Evolutionary conservation across 225 moss, liverwort and hornwort species (phyloP), one percentile per base, ranked within the genome.

Genomic region (Climacium dendroides): DNA sequence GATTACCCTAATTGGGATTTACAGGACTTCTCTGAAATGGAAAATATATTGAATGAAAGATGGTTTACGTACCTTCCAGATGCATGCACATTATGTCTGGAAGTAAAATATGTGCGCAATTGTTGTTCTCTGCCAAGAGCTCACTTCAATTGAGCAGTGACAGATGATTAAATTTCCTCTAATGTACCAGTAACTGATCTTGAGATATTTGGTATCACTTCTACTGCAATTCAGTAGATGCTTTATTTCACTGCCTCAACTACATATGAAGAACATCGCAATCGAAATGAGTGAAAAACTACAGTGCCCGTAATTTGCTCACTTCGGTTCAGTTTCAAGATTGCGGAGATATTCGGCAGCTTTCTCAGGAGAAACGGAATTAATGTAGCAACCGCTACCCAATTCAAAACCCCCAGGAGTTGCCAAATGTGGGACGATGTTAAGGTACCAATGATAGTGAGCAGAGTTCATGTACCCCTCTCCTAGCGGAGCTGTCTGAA

Each of bases 301-400:
- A 58, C 13, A 55, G 47, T 11, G 11, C 8, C 30, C 74, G 11
- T 30, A 61, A 63, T 48, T 53, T 81, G 20, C 54, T 82, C 62
- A 89, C 22, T n/a, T 2, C 9, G 81, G 77, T 75, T 88, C 81
- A 59, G 72, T 29, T 65, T 85, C 32, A 39, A 91, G 13, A 61
- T 30, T 87, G 82, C 93, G 93, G 59, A 93, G 78, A 47, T 81
- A 88, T 22, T 91, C 88, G 30, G 93, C 91, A 84, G 85, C 89
- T 65, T 89, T 90, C 83, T 96, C 97, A 28, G 97, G 97, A 61
- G 89, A 17, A 9, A 96, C 91, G 29, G 96, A 87, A 69, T 97
- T 97, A 89, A 97, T 97, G 77, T 95, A 94, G 74, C 97, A 97
- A 37, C 94, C 95, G 41, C 93, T 96, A 18, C 93, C 97, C 55